A percentile compares a stretch with the other conserved stretches of the same genome.
Conservation (phyloP, 371 early-diverging fungal genomes). For the Sporodiniella umbellata region DNA sequence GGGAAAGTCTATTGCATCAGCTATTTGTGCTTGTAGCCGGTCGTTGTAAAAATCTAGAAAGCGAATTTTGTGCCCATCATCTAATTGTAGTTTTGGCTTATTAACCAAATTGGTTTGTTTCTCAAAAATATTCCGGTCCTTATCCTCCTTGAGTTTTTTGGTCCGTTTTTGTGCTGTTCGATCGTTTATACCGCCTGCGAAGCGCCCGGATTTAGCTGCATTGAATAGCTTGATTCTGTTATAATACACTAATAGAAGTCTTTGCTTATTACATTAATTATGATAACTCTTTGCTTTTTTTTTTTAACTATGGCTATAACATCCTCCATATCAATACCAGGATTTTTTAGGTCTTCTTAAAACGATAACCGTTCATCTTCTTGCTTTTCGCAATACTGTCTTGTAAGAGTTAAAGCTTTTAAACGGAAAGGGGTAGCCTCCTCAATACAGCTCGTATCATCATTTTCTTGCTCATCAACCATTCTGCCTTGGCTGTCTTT, state of each 20-base stretch:
- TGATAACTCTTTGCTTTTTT: slow-evolving; percentile 8
- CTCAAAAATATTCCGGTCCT: slow-evolving; percentile 16
- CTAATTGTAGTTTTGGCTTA: slow-evolving; percentile 14
- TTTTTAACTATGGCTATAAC: slow-evolving; percentile 8
- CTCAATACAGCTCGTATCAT: slow-evolving; percentile 9
- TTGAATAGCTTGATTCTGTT: slow-evolving; percentile 10
- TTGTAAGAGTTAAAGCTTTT: slow-evolving; percentile 8
- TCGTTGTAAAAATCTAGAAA: slow-evolving; percentile 12
- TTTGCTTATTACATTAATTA: slow-evolving; percentile 15
- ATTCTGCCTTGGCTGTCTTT: slow-evolving; percentile 15
- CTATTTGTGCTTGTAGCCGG: slow-evolving; percentile 7
- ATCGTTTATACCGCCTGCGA: slow-evolving; percentile 7
- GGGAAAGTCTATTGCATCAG: slow-evolving; percentile 11
- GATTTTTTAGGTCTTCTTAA: slow-evolving; percentile 2
- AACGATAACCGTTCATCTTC: slow-evolving; percentile 5
- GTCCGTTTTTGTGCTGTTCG: slow-evolving; percentile 17
- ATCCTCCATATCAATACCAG: slow-evolving; percentile 12
- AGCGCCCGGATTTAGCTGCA: slow-evolving; percentile 9
- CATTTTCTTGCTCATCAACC: slow-evolving; percentile 16
- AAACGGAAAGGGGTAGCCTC: slow-evolving; percentile 9
- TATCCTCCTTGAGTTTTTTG: slow-evolving; percentile 16
- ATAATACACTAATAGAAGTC: slow-evolving; percentile 11
- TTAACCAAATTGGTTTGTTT: slow-evolving; percentile 14
- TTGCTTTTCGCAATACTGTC: slow-evolving; percentile 9
- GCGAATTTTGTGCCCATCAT: slow-evolving; percentile 14